phyloP scores from a whole-genome alignment of 1,284 basidiomycete genomes.

The Cutaneotrichosporon mucoides region DNA sequence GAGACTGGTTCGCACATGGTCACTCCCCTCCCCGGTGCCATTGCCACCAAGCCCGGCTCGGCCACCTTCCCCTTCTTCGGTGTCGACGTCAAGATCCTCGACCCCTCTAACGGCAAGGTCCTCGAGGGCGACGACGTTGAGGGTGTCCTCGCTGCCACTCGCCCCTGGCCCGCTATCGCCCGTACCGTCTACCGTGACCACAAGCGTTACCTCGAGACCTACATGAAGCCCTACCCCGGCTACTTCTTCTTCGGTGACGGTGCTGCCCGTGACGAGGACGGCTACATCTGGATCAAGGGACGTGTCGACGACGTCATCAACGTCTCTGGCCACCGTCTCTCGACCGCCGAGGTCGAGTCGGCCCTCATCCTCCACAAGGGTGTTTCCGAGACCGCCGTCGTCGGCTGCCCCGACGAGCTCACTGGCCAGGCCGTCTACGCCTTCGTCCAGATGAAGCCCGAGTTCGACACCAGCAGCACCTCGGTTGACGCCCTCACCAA shows the following conservation, averaged over 20 bases:
- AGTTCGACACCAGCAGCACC: constrained; percentile 68
- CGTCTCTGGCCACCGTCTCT: constrained; percentile 93
- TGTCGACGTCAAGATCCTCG: constrained; percentile 81
- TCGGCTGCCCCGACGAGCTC: constrained; percentile 81
- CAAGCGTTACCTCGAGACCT: constrained; percentile 85
- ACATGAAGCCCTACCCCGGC: constrained; percentile 63
- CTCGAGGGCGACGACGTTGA: constrained; percentile 79
- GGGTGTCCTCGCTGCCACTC: constrained; percentile 81
- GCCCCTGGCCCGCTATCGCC: constrained; percentile 95
- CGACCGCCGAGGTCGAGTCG: constrained; percentile 96
- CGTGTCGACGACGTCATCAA: constrained; percentile 68
- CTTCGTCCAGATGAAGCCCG: constrained; percentile 64
- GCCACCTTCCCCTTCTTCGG: constrained; percentile 99
- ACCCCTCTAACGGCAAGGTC: constrained; percentile 61
- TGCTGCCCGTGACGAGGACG: constrained; percentile 87
- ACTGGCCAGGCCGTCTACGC: constrained; percentile 72
- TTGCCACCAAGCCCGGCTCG: constrained; percentile 91
- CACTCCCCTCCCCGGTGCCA: constrained; percentile 91
- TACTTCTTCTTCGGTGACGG: constrained; percentile 95
- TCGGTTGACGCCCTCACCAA: constrained; percentile 72
- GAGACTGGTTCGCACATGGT: constrained; percentile 96
- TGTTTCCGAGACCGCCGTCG: constrained; percentile 93
- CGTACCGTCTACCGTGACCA: constrained; percentile 91
- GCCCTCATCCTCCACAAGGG: constrained; percentile 90
- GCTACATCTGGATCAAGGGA: constrained; percentile 98